Conservation (phyloP, 2,329 filamentous ascomycete genomes). For the Cyphellophora attinorum region DNA sequence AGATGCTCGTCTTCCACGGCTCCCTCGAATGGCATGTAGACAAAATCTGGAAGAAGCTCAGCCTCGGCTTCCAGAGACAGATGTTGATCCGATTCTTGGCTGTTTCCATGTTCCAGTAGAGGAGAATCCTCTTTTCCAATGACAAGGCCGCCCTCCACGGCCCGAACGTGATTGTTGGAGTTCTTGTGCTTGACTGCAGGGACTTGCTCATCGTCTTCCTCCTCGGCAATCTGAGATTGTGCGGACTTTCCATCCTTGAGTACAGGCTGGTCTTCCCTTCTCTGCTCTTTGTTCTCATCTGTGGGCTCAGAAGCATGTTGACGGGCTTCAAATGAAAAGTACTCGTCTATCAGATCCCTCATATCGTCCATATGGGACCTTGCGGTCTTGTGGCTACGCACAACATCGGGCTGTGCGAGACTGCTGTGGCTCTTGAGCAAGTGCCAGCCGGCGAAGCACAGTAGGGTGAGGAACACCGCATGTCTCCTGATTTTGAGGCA, state of each 20-base stretch:
- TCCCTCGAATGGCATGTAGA: constrained; percentile 4
- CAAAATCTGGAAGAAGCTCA: constrained; percentile 2
- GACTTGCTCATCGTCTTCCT: background rate
- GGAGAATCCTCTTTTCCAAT: background rate
- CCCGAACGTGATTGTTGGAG: background rate
- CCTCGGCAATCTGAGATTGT: no score
- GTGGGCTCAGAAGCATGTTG: no score
- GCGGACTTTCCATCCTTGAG: no score
- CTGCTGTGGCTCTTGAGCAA: no score
- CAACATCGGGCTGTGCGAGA: no score
- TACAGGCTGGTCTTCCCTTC: no score
- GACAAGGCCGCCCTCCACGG: background rate
- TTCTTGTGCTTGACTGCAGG: background rate
- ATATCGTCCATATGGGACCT: no score
- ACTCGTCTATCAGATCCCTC: no score
- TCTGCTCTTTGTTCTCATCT: no score
- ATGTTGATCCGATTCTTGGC: constrained; percentile 2
- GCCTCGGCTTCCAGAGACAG: background rate
- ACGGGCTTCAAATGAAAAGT: no score
- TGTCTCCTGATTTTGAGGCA: background rate
- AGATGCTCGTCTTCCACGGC: constrained; percentile 2
- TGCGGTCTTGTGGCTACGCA: no score
- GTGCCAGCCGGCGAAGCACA: background rate
- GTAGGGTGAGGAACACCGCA: background rate
- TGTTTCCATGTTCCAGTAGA: background rate